These are phyloP conservation scores for Candida michaelii DNA, from an alignment of 805 yeast species.

Conservation along the genomic window DNA sequence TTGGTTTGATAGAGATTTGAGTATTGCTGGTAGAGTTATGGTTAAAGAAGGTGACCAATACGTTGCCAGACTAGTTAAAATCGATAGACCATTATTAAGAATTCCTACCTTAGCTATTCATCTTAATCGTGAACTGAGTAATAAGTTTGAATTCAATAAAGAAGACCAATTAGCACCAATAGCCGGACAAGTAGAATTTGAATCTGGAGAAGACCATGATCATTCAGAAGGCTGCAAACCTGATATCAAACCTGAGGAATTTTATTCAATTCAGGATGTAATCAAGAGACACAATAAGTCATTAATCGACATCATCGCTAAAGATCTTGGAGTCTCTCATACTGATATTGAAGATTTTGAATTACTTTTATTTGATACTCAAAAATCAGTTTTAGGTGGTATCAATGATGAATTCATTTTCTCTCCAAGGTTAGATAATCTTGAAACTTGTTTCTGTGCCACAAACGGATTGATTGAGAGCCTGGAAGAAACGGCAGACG, in stretches of 20 bases:
- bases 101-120: slow-evolving; percentile 96
- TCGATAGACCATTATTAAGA: slow-evolving; percentile 80
- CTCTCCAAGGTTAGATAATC: slow-evolving; percentile 88
- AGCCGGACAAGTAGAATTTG: slow-evolving; percentile 53
- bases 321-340: slow-evolving; percentile 51
- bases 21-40: slow-evolving; percentile 84
- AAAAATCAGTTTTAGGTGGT: slow-evolving; percentile 83
- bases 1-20: slow-evolving; percentile 94
- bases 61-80: slow-evolving; percentile 69
- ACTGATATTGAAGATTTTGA: slow-evolving; percentile 88
- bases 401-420: slow-evolving; percentile 86
- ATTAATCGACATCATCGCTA: slow-evolving; percentile 66
- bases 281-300: slow-evolving; percentile 76
- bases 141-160: slow-evolving; percentile 82
- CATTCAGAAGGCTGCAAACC: slow-evolving; percentile 43
- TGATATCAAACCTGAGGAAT: slow-evolving; percentile 52
- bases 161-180: slow-evolving; percentile 87
- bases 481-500: no score
- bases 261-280: slow-evolving; percentile 62
- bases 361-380: slow-evolving; percentile 79
- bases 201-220: slow-evolving; percentile 16
- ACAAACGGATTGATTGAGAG: slow-evolving; percentile 66
- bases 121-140: slow-evolving; percentile 71
- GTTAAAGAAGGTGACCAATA: slow-evolving; percentile 46
- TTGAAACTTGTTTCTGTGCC: slow-evolving; percentile 84